phyloP scores from a whole-genome alignment of 2,329 filamentous ascomycete genomes.

The Aureobasidium sp. region DNA sequence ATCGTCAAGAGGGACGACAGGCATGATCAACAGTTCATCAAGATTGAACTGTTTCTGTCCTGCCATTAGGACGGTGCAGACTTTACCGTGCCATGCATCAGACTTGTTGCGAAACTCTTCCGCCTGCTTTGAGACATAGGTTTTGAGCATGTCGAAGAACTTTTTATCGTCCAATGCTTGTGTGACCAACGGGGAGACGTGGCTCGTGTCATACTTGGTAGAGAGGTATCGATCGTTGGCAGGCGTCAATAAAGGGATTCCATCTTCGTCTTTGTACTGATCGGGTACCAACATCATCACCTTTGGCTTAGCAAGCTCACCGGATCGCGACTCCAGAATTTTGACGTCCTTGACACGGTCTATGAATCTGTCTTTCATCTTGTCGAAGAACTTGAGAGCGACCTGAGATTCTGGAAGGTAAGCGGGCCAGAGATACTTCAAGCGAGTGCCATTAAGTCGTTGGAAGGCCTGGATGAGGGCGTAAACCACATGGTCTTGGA shows the following conservation, averaged over 20 bases:
- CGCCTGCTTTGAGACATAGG: not conserved
- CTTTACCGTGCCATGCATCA: conserved; percentile 11
- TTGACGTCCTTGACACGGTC: not conserved
- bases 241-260: not conserved
- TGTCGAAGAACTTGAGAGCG: not conserved
- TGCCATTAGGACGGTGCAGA: conserved; percentile 1
- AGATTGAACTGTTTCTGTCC: not conserved
- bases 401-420: conserved; percentile 11
- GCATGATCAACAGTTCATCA: not conserved
- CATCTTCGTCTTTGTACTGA: not conserved
- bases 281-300: conserved; percentile 3
- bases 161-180: not conserved
- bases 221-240: not conserved
- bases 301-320: not conserved
- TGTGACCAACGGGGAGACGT: not conserved
- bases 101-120: not conserved
- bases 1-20: conserved; percentile 15
- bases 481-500: conserved; percentile 4
- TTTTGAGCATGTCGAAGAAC: conserved; percentile 13
- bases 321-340: not conserved
- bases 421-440: conserved; percentile 18
- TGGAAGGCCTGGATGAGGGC: conserved; percentile 14
- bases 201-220: not conserved
- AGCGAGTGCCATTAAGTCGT: conserved; percentile 12
- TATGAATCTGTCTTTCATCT: not conserved